Percentiles rank a stretch among this genome's conserved stretches.
These are phyloP conservation scores for Zancudomyces culisetae DNA, from an alignment of 371 early-diverging fungal genomes.

Conservation along the genomic window DNA sequence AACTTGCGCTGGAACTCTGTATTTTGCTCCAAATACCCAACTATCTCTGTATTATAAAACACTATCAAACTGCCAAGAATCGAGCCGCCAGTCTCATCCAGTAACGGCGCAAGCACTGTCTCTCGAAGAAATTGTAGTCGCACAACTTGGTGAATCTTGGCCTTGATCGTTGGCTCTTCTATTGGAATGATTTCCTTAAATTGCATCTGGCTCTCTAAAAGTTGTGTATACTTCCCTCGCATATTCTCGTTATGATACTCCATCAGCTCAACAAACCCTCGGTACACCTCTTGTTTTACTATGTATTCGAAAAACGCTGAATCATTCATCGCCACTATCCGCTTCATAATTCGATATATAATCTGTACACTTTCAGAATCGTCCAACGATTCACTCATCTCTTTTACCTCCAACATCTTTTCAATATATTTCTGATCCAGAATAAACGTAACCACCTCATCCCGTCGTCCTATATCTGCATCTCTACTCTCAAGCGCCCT, in stretches of 20 bases:
- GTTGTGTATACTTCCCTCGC: conserved; percentile 49
- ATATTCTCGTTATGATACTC: conserved; percentile 63
- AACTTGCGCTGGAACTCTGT: conserved; percentile 38
- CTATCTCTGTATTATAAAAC: conserved; percentile 62
- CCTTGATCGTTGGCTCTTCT: conserved; percentile 33
- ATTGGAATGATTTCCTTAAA: conserved; percentile 66
- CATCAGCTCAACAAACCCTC: conserved; percentile 49
- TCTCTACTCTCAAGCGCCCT: conserved; percentile 6
- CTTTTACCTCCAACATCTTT: conserved; percentile 28
- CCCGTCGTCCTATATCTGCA: conserved; percentile 10
- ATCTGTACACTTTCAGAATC: conserved; percentile 55
- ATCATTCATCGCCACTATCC: conserved; percentile 50
- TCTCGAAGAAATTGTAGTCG: conserved; percentile 68
- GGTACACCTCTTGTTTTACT: conserved; percentile 46
- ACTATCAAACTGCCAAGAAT: conserved; percentile 47
- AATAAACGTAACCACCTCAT: conserved; percentile 4
- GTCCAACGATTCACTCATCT: conserved; percentile 56
- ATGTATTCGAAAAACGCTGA: conserved; percentile 43
- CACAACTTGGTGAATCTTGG: conserved; percentile 62
- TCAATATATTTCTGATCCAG: not conserved
- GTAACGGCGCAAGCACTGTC: conserved; percentile 42
- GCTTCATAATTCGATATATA: conserved; percentile 46
- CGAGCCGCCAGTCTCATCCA: conserved; percentile 52
- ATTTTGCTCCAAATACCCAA: conserved; percentile 45
- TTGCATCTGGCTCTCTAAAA: conserved; percentile 31